phyloP scores from a whole-genome alignment of 768 basidiomycete species.

The Termitomyces eurrhizus region DNA sequence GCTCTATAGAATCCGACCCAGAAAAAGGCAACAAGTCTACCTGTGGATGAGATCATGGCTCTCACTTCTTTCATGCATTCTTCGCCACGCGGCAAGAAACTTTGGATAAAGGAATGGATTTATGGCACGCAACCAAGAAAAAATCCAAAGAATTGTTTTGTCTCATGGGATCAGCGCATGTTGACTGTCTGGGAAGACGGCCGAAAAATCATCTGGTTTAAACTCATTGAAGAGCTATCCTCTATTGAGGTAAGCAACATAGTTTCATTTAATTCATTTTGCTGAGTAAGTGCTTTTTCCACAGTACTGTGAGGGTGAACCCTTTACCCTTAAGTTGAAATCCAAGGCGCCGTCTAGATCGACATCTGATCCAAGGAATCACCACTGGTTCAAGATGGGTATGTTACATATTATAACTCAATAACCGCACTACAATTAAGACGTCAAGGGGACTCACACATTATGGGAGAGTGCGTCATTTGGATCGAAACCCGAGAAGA shows the following conservation, averaged over 20 bases:
- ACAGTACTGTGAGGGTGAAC: constrained; percentile 1
- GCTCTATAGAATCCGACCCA: neutral
- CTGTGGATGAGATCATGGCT: neutral
- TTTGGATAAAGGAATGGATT: neutral
- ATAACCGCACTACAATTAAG: neutral
- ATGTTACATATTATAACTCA: neutral
- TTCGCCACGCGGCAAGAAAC: neutral
- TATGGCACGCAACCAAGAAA: neutral
- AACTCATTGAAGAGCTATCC: neutral
- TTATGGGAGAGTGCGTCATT: constrained; percentile 17
- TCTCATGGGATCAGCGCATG: neutral
- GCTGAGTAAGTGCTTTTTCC: neutral
- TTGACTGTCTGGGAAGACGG: neutral
- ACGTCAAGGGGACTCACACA: constrained; percentile 7
- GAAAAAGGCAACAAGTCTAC: neutral
- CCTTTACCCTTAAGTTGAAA: neutral
- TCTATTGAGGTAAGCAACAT: neutral
- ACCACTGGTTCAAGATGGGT: constrained; percentile 6
- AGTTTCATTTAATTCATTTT: neutral
- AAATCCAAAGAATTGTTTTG: neutral
- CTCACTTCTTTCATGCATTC: neutral
- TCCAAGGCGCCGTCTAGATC: neutral
- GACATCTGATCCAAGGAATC: neutral
- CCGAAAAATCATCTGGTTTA: neutral
- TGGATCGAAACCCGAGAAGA: constrained; percentile 14